phyloP scores from a whole-genome alignment of 805 yeast genomes.

The Metschnikowia orientalis region DNA sequence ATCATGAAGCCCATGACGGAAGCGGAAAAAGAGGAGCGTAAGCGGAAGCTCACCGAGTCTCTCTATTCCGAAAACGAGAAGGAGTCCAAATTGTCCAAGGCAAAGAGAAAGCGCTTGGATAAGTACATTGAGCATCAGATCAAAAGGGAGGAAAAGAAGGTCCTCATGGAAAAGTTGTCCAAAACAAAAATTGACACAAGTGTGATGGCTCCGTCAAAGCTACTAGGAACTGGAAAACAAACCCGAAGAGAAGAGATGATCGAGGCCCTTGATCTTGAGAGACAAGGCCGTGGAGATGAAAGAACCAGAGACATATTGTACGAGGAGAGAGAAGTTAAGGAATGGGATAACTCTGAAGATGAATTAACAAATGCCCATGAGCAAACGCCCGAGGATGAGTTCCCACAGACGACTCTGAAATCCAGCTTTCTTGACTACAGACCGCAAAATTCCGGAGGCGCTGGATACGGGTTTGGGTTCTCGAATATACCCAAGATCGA shows the following conservation, averaged over 20 bases:
- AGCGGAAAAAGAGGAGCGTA: slow-evolving; percentile 60
- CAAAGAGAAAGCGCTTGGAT: slow-evolving; percentile 75
- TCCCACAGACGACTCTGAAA: slow-evolving; percentile 14
- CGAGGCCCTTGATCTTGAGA: slow-evolving; percentile 73
- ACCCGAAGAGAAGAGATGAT: slow-evolving; percentile 65
- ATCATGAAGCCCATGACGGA: slow-evolving; percentile 57
- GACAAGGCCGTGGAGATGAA: slow-evolving; percentile 66
- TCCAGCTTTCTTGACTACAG: slow-evolving; percentile 65
- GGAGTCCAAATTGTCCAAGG: slow-evolving; percentile 64
- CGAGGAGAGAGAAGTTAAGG: slow-evolving; percentile 61
- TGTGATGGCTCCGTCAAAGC: slow-evolving; percentile 65
- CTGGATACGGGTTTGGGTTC: slow-evolving; percentile 70
- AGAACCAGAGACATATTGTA: slow-evolving; percentile 58
- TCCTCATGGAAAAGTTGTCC: slow-evolving; percentile 66
- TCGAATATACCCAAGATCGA: slow-evolving; percentile 47
- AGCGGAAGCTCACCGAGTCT: slow-evolving; percentile 58
- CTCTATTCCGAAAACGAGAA: slow-evolving; percentile 50
- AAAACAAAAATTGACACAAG: slow-evolving; percentile 68
- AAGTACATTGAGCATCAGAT: slow-evolving; percentile 90
- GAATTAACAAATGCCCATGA: no score
- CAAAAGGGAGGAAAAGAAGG: slow-evolving; percentile 81
- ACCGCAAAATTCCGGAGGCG: slow-evolving; percentile 55
- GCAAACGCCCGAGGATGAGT: slow-evolving; percentile 6
- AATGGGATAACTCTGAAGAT: slow-evolving; percentile 46
- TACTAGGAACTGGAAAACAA: slow-evolving; percentile 68